Evolutionary conservation across 2,329 filamentous ascomycete genomes (phyloP).

Genomic region (Claviceps paspali): DNA sequence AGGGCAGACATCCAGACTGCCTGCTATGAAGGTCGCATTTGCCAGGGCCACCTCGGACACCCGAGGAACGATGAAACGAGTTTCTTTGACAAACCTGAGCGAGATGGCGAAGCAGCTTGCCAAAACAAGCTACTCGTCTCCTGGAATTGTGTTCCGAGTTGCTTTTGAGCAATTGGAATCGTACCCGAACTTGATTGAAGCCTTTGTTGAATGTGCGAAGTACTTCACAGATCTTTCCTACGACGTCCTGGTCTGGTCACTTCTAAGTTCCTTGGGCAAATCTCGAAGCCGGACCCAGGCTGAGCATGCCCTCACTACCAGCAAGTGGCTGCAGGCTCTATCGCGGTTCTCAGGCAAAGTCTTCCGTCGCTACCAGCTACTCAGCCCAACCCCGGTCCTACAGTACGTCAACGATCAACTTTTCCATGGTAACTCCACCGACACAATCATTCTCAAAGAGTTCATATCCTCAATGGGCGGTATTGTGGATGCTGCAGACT

Average conservation of each 20-base stretch:
- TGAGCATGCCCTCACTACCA: conserved; percentile 56
- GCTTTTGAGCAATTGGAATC: conserved; percentile 83
- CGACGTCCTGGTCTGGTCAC: conserved; percentile 83
- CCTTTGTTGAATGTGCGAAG: conserved; percentile 83
- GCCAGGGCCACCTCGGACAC: conserved; percentile 64
- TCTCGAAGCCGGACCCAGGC: conserved; percentile 47
- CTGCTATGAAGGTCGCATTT: conserved; percentile 67
- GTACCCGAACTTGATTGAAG: conserved; percentile 88
- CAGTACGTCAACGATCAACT: conserved; percentile 84
- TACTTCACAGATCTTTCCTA: conserved; percentile 90
- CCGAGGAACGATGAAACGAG: conserved; percentile 70
- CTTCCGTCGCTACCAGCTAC: conserved; percentile 69
- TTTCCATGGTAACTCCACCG: conserved; percentile 66
- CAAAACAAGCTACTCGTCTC: conserved; percentile 83
- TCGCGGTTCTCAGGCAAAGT: conserved; percentile 84
- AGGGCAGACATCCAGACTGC: conserved; percentile 58
- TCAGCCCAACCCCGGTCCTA: conserved; percentile 72
- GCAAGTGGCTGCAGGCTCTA: conserved; percentile 80
- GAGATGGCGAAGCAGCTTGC: conserved; percentile 79
- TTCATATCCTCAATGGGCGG: conserved; percentile 88
- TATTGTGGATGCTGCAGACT: conserved; percentile 71
- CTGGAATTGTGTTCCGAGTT: conserved; percentile 79
- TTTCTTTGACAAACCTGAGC: conserved; percentile 74
- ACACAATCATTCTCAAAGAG: conserved; percentile 82
- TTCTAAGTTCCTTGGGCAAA: conserved; percentile 60